phyloP scores from a whole-genome alignment of 1,284 basidiomycete species.

The Leucoagaricus sp. region DNA sequence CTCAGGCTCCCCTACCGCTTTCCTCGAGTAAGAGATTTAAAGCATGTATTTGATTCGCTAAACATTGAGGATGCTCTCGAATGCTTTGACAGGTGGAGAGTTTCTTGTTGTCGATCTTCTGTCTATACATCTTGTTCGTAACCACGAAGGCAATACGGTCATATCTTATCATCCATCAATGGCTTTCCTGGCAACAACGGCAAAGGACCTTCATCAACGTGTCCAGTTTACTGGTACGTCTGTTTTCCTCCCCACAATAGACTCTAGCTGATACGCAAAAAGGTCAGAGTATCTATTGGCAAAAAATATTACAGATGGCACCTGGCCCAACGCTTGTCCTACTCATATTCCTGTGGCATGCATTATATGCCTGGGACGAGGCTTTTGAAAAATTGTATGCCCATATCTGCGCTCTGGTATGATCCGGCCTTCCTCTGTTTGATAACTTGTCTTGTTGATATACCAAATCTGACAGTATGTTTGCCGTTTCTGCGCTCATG shows the following conservation, averaged over 20 bases:
- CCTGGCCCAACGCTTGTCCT: conserved; percentile 53
- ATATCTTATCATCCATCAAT: conserved; percentile 43
- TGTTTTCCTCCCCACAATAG: neutral
- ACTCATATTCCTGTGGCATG: conserved; percentile 53
- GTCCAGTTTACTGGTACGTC: conserved; percentile 33
- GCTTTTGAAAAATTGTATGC: conserved; percentile 45
- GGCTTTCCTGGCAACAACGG: conserved; percentile 31
- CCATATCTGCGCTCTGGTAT: conserved; percentile 41
- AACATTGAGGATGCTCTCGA: conserved; percentile 12
- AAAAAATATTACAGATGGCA: conserved; percentile 41
- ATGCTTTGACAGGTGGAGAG: conserved; percentile 12
- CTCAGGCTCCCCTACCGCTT: conserved; percentile 48
- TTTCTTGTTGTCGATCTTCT: conserved; percentile 38
- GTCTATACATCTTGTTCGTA: conserved; percentile 44
- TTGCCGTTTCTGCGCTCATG: conserved; percentile 46
- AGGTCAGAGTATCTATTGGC: conserved; percentile 58
- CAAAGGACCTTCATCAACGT: conserved; percentile 33
- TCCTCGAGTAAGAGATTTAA: conserved; percentile 30
- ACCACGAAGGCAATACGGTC: conserved; percentile 31
- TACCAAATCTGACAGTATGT: conserved; percentile 44
- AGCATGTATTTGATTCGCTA: neutral
- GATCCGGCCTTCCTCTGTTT: too few species aligned
- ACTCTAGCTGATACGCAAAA: conserved; percentile 19
- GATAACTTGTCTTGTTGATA: too few species aligned
- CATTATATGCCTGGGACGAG: conserved; percentile 60